Conservation (phyloP, 139 green algal genomes). For the Chlorella ohadii region DNA sequence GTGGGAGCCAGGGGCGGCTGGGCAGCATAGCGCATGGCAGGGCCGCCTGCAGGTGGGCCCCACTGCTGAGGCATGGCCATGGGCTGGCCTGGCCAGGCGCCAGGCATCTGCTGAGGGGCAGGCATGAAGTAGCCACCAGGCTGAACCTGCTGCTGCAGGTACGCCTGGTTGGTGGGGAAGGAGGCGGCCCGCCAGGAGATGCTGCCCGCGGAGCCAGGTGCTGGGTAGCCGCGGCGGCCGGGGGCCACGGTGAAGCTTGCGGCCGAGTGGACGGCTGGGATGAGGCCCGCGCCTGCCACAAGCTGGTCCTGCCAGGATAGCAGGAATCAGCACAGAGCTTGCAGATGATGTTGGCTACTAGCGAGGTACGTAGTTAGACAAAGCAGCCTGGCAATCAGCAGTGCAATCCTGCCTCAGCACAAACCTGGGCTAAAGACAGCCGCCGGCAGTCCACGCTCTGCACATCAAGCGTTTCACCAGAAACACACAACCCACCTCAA, state of each 20-base stretch:
- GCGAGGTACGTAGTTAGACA: background rate
- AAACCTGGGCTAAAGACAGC: too few species aligned
- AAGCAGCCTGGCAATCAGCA: background rate
- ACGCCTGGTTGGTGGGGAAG: too few species aligned
- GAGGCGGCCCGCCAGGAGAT: background rate
- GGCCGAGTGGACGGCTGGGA: conserved; percentile 1
- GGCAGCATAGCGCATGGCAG: background rate
- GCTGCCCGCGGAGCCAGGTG: background rate
- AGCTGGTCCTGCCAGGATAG: conserved; percentile 10
- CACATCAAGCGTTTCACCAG: too few species aligned
- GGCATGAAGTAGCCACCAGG: background rate
- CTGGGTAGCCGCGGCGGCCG: background rate
- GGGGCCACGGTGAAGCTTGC: background rate
- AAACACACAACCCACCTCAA: too few species aligned
- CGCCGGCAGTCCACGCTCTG: too few species aligned
- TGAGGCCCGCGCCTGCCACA: background rate
- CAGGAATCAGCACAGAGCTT: background rate
- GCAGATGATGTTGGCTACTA: background rate
- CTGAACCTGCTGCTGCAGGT: background rate
- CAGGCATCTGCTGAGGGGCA: background rate
- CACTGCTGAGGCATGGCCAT: background rate
- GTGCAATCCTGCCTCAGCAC: too few species aligned
- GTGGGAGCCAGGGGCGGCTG: background rate
- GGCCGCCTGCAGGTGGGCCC: background rate
- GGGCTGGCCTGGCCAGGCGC: background rate